Conservation (phyloP, 345 rosid species). For the Arabis alpina region DNA sequence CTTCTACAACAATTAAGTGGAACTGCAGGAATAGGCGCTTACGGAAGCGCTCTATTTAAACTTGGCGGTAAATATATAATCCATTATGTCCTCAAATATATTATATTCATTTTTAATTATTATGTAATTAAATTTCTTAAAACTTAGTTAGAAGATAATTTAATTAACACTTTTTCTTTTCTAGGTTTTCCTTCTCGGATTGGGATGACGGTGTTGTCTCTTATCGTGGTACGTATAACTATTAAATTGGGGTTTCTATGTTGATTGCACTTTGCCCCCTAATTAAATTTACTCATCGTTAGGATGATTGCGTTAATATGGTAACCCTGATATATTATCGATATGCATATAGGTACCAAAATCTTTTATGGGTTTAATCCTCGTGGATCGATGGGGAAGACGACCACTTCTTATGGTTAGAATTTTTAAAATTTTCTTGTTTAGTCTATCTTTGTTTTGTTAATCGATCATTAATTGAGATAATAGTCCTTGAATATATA, state of each 20-base stretch:
- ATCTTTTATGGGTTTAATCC: conserved; percentile 41
- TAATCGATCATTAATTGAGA: not conserved
- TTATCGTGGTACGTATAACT: conserved; percentile 34
- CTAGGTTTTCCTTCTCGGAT: conserved; percentile 30
- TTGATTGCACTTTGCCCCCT: not conserved
- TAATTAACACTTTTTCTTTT: conserved; percentile 1
- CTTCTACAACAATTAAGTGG: conserved; percentile 38
- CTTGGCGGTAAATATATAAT: conserved; percentile 29
- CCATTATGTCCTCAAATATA: not conserved
- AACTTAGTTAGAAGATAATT: not conserved
- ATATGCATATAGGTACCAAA: conserved; percentile 37
- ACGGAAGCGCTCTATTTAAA: conserved; percentile 35
- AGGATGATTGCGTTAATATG: not conserved
- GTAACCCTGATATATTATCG: not conserved
- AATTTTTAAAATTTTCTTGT: not conserved
- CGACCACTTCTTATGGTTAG: conserved; percentile 46
- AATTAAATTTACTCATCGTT: not conserved
- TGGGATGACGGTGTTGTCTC: conserved; percentile 40
- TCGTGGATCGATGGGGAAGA: conserved; percentile 46
- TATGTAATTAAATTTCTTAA: not conserved
- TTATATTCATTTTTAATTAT: not conserved
- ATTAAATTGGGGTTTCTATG: not conserved
- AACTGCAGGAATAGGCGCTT: conserved; percentile 16
- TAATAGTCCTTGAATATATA: too few relatives aligned
- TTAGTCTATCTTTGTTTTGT: not conserved